Conservation (phyloP, 805 yeast species). For the Ogataea angusta region DNA sequence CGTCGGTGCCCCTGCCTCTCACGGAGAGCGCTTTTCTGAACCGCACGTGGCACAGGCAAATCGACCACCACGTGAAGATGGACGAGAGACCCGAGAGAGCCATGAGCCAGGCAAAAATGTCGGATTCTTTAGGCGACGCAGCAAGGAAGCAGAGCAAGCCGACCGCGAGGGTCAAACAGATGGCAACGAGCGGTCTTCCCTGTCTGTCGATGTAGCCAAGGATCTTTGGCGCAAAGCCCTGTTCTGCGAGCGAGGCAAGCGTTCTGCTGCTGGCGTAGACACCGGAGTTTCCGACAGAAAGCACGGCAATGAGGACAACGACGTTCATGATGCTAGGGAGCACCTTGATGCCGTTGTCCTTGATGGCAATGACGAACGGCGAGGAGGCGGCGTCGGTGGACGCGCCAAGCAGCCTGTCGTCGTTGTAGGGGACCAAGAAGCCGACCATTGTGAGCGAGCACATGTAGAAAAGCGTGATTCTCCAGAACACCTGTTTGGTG, state of each 20-base stretch:
- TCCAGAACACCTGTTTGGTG: slow-evolving; percentile 56
- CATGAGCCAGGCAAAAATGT: slow-evolving; percentile 67
- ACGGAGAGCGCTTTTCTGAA: slow-evolving; percentile 61
- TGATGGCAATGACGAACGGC: slow-evolving; percentile 73
- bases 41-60: slow-evolving; percentile 62
- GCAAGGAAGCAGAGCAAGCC: slow-evolving; percentile 60
- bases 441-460: slow-evolving; percentile 49
- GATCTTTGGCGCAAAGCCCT: slow-evolving; percentile 60
- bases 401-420: slow-evolving; percentile 45
- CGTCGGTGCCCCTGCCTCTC: slow-evolving; percentile 64
- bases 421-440: slow-evolving; percentile 52
- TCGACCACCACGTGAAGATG: slow-evolving; percentile 73
- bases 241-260: slow-evolving; percentile 61
- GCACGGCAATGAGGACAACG: slow-evolving; percentile 64
- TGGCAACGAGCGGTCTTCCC: slow-evolving; percentile 78
- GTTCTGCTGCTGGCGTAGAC: slow-evolving; percentile 72
- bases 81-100: slow-evolving; percentile 75
- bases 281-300: slow-evolving; percentile 73
- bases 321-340: slow-evolving; percentile 71
- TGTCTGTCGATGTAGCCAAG: slow-evolving; percentile 66
- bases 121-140: slow-evolving; percentile 51
- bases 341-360: slow-evolving; percentile 56
- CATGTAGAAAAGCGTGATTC: slow-evolving; percentile 51
- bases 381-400: slow-evolving; percentile 57
- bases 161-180: slow-evolving; percentile 46